These are phyloP conservation scores for Hanseniaspora jakobsenii DNA, from an alignment of 805 yeast genomes.

Conservation along the genomic window DNA sequence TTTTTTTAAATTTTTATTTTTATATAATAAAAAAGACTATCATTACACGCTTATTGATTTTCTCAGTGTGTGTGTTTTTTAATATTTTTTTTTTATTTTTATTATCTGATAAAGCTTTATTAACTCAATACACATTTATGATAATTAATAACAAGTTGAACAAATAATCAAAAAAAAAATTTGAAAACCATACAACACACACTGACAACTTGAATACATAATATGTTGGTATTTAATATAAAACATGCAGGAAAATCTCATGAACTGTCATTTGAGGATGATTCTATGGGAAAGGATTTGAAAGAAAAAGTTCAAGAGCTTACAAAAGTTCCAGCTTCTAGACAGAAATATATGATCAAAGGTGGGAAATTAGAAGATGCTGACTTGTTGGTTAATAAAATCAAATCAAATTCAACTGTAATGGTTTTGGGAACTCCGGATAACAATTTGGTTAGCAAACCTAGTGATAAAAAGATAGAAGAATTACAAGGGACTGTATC, in stretches of 20 bases:
- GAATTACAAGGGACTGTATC: slow-evolving; percentile 4
- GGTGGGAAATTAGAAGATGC: slow-evolving; percentile 81
- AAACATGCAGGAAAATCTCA: slow-evolving; percentile 61
- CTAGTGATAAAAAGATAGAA: slow-evolving; percentile 21
- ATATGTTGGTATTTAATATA: too few species aligned
- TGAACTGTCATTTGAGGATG: slow-evolving; percentile 31
- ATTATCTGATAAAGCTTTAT: too few species aligned
- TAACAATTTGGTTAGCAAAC: slow-evolving; percentile 40
- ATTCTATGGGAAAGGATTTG: slow-evolving; percentile 38
- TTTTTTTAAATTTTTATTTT: too few species aligned
- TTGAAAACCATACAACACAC: too few species aligned
- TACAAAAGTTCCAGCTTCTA: slow-evolving; percentile 74
- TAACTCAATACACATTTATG: too few species aligned
- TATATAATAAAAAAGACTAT: too few species aligned
- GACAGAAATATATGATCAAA: slow-evolving; percentile 82
- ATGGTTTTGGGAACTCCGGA: slow-evolving; percentile 93
- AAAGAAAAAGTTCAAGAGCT: slow-evolving; percentile 57
- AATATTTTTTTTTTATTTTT: too few species aligned
- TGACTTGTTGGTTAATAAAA: slow-evolving; percentile 33
- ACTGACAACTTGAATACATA: too few species aligned
- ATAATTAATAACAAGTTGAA: too few species aligned
- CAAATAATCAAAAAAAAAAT: too few species aligned
- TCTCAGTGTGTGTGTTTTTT: too few species aligned
- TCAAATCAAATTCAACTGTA: slow-evolving; percentile 55
- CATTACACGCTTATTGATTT: too few species aligned